Evolutionary conservation across 768 basidiomycete species (phyloP), one percentile per base, ranked within the genome.

Genomic region (Fomitopsis pulvina): DNA sequence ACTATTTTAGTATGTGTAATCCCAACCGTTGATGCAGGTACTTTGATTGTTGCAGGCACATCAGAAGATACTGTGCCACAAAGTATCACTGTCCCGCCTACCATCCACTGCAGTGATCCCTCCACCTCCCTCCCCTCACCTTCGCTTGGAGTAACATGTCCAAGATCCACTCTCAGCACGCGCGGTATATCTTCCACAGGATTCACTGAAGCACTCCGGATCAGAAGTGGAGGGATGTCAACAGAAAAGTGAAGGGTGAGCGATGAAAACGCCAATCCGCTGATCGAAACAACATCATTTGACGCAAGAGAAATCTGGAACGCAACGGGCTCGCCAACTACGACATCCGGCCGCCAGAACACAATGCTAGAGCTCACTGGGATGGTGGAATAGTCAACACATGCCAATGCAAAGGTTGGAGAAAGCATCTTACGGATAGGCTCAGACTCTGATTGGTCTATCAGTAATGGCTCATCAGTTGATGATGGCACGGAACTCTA

Each of bases 251-350:
- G 65, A 5, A 96, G 70, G 1, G 69, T 64, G 11, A 93, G 59
- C 1, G 76, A 74, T 0, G 76, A 62, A 57, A 96, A 79, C 0
- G 85, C 77, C 14, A 95, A 67, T 0, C 70, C 68, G 4, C 77
- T 72, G 18, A 90, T 70, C 0, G 71, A 62, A 11, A 78, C 69
- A 3, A 66, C 58, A 0, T 64, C 58, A 0, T 81, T 79, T 0
- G 85, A 77, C 2, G 71, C 66, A 26, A 96, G 61, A 7, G 73
- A 69, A 7, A 96, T 58, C 63, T 97, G 93, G 66, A 91, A 96
- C 0, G 87, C 78, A 0, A 77, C 78, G 2, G 68, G 62, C 53
- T 83, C 77, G 9, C 73, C 77, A 4, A 93, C 75, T 45, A 75
- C 73, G 22, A 81, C 77, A 50, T 81, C 75, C 0, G 76, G 53